Evolutionary conservation across 768 basidiomycete genomes (phyloP).

Genomic region (Calocybe cyanea): DNA sequence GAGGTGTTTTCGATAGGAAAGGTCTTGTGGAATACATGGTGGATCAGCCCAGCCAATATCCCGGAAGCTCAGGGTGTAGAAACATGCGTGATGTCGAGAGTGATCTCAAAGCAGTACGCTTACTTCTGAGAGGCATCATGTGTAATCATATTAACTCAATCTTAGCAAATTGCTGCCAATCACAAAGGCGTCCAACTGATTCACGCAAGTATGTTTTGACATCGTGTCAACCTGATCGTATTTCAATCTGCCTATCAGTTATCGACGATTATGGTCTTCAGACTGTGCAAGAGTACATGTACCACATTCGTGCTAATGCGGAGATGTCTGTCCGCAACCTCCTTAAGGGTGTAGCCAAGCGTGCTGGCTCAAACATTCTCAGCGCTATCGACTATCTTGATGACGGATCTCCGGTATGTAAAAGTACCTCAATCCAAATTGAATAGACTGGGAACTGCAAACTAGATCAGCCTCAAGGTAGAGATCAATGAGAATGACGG

Average conservation of each 20-base stretch:
- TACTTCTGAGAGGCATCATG: not conserved
- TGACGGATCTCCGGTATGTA: conserved; percentile 76
- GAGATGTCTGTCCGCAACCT: conserved; percentile 83
- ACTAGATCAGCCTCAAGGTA: conserved; percentile 69
- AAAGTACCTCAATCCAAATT: not conserved
- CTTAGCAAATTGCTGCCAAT: conserved; percentile 90
- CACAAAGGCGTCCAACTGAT: conserved; percentile 88
- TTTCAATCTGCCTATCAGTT: conserved; percentile 37
- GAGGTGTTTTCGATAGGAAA: conserved; percentile 74
- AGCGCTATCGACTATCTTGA: conserved; percentile 81
- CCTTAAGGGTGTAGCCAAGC: conserved; percentile 68
- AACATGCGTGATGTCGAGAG: conserved; percentile 89
- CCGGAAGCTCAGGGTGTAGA: conserved; percentile 83
- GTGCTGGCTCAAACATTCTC: conserved; percentile 60
- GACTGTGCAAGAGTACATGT: conserved; percentile 93
- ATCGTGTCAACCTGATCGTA: not conserved
- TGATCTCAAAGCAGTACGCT: conserved; percentile 80
- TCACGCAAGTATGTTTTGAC: conserved; percentile 60
- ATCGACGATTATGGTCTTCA: conserved; percentile 82
- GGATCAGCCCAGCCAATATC: conserved; percentile 74
- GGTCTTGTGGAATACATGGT: conserved; percentile 79
- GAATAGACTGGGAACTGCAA: not conserved
- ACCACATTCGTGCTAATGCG: conserved; percentile 84
- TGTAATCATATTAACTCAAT: conserved; percentile 5
- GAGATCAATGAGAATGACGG: conserved; percentile 73